These are phyloP conservation scores for Garcia nutans DNA, from an alignment of 345 rosid species.

Conservation along the genomic window DNA sequence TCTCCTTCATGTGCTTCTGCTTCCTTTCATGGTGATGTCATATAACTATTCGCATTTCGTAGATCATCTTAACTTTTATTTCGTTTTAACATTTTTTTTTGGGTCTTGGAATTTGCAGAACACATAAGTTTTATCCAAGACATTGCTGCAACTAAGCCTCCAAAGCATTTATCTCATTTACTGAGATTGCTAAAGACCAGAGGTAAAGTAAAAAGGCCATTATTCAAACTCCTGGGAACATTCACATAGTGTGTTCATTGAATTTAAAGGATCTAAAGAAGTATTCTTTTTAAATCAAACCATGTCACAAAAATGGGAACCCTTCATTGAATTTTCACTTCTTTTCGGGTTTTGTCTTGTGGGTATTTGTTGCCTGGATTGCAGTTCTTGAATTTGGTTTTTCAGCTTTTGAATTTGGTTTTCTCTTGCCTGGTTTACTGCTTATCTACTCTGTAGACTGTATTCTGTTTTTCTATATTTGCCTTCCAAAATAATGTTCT, in stretches of 20 bases:
- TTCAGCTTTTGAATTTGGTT: background rate
- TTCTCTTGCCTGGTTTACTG: background rate
- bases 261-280: background rate
- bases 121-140: conserved; percentile 58
- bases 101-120: conserved; percentile 34
- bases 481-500: background rate
- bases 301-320: background rate
- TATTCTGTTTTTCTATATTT: background rate
- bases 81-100: background rate
- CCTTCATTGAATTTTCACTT: background rate
- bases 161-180: conserved; percentile 55
- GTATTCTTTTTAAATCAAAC: background rate
- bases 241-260: background rate
- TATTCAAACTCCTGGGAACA: background rate
- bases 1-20: conserved; percentile 30
- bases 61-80: background rate
- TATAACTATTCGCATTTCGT: background rate
- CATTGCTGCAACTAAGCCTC: conserved; percentile 63
- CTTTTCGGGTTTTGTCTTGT: background rate
- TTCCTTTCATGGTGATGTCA: conserved; percentile 39
- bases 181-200: conserved; percentile 52
- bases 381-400: background rate
- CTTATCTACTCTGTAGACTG: background rate
- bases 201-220: conserved; percentile 38
- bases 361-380: background rate